phyloP scores from a whole-genome alignment of 2,329 filamentous ascomycete species.

The Aspergillus fischeri region DNA sequence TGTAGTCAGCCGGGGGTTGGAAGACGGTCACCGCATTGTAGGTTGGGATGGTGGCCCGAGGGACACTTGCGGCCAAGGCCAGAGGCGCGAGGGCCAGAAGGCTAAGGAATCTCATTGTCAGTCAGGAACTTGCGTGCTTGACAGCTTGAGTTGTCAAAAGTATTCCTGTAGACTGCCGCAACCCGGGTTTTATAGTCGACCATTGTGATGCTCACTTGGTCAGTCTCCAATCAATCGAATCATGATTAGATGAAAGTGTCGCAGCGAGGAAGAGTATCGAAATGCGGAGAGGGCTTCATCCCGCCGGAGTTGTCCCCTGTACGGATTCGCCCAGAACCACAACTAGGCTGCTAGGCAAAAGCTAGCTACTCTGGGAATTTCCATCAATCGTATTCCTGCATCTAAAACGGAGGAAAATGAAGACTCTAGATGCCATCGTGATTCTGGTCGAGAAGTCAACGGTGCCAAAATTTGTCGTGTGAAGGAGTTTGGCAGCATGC shows the following conservation, averaged over 20 bases:
- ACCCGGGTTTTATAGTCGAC: not conserved
- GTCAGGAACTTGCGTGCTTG: not conserved
- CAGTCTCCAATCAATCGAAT: not conserved
- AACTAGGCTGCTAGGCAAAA: not conserved
- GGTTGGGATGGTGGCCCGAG: constrained; percentile 11
- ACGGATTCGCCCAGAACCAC: constrained; percentile 7
- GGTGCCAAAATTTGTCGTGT: too few relatives aligned
- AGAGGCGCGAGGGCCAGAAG: constrained; percentile 9
- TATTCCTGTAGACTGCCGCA: not conserved
- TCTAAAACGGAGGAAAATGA: too few relatives aligned
- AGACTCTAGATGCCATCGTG: too few relatives aligned
- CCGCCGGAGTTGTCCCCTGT: constrained; percentile 21
- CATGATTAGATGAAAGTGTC: not conserved
- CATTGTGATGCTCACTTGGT: not conserved
- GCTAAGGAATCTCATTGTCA: constrained; percentile 13
- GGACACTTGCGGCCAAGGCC: constrained; percentile 8
- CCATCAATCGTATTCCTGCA: constrained; percentile 7
- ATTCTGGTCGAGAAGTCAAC: too few relatives aligned
- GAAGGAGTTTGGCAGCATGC: too few relatives aligned
- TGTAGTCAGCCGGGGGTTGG: constrained; percentile 43
- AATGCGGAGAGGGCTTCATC: constrained; percentile 6
- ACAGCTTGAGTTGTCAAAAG: too few relatives aligned
- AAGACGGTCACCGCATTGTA: constrained; percentile 39
- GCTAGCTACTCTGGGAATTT: constrained; percentile 2
- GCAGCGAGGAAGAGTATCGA: not conserved